phyloP scores from a whole-genome alignment of 192 early-diverging fungal species.

The Gaertneriomyces sp. region DNA sequence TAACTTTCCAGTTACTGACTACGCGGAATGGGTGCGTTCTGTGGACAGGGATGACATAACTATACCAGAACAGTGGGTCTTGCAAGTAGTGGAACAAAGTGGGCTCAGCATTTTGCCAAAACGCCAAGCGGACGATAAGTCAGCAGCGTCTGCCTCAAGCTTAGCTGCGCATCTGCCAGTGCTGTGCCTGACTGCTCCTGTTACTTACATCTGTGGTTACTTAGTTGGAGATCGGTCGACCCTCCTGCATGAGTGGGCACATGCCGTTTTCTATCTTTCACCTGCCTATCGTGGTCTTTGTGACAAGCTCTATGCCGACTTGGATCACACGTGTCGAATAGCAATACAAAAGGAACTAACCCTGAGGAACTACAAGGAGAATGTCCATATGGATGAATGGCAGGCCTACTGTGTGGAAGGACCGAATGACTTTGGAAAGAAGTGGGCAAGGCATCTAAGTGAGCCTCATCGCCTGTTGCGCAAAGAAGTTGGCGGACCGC shows the following conservation, averaged over 20 bases:
- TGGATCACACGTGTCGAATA: slow-evolving; percentile 9
- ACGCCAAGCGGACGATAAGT: not conserved
- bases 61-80: not conserved
- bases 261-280: slow-evolving; percentile 37
- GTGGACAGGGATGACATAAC: not conserved
- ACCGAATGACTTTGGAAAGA: slow-evolving; percentile 47
- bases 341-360: slow-evolving; percentile 41
- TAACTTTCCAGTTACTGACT: slow-evolving; percentile 38
- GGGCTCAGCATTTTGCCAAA: no score
- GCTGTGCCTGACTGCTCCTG: not conserved
- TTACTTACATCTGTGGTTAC: slow-evolving; percentile 41
- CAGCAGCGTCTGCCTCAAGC: not conserved
- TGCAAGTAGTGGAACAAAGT: not conserved
- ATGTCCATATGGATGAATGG: slow-evolving; percentile 49
- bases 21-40: slow-evolving; percentile 18
- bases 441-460: slow-evolving; percentile 22
- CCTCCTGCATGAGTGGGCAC: slow-evolving; percentile 53
- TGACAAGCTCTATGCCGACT: slow-evolving; percentile 12
- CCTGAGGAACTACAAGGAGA: slow-evolving; percentile 39
- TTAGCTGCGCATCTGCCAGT: not conserved
- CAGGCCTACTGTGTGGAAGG: slow-evolving; percentile 53
- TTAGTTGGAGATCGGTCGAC: slow-evolving; percentile 36
- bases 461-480: slow-evolving; percentile 23
- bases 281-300: slow-evolving; percentile 26
- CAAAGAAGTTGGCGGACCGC: slow-evolving; percentile 17